Evolutionary conservation across 225 moss, liverwort and hornwort genomes (phyloP), one percentile per base, ranked within the genome.

Genomic region (Sphagnum tenellum): DNA sequence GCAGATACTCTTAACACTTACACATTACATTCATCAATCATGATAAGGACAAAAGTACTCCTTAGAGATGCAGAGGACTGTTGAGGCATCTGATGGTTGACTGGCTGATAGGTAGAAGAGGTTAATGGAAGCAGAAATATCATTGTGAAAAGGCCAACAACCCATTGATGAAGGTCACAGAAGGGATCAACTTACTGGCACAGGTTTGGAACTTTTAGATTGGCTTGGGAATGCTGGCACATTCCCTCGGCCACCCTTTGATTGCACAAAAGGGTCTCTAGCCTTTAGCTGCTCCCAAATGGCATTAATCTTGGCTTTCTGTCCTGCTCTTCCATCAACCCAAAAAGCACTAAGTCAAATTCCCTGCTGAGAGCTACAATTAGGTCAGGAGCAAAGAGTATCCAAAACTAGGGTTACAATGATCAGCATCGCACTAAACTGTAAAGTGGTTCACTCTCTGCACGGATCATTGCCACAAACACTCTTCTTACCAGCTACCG

Each of bases 251-350:
- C 69, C 75, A 57, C 56, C 52, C 68, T 77, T 79, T 44, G 71
- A 57, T 45, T 64, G 5, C 1, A 74, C 69, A 46, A 74, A 14
- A 45, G 75, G 56, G 5, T 75, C 73, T 55, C 80, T 96, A 11
- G 83, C 79, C 55, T 87, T 92, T 5, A 96, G 80, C 70, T 85
- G 74, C 83, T 88, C 92, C 96, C 96, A 92, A 47, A 96, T 90
- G 50, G 70, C 80, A 80, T 92, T 85, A 13, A 96, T 89, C 71
- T 92, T 92, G 49, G 92, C 88, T 65, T 86, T 90, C 75, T 80
- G 81, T 64, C 73, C 85, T 75, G 88, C 80, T 71, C 73, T 79
- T 70, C 61, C 81, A 69, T 78, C 82, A 70, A 61, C 49, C 49
- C 71, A 57, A 56, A n/a, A 46, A 53, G 47, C 13, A 64, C 6